These are phyloP conservation scores for Diddensiella caesifluorescens DNA, from an alignment of 805 yeast species.

Conservation along the genomic window DNA sequence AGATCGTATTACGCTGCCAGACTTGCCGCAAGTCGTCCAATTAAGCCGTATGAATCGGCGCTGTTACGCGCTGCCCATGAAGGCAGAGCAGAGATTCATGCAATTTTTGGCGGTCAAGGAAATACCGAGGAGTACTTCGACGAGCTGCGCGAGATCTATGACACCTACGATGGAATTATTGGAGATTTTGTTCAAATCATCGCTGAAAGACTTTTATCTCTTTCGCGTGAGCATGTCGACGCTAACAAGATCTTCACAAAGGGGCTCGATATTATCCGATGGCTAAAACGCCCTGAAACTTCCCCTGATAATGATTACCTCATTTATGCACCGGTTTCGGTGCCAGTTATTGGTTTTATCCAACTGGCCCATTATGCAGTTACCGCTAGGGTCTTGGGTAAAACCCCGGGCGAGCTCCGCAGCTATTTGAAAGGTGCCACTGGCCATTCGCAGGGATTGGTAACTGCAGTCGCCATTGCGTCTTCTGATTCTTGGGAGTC, in stretches of 20 bases:
- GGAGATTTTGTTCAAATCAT: conserved; percentile 65
- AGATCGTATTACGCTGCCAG: conserved; percentile 70
- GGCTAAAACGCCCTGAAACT: conserved; percentile 80
- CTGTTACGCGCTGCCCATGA: conserved; percentile 59
- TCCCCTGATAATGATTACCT: conserved; percentile 89
- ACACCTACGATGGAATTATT: conserved; percentile 69
- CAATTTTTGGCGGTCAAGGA: conserved; percentile 99
- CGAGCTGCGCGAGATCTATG: conserved; percentile 82
- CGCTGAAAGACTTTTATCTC: conserved; percentile 59
- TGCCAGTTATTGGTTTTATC: conserved; percentile 95
- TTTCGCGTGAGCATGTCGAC: conserved; percentile 66
- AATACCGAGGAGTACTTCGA: conserved; percentile 96
- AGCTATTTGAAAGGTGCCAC: conserved; percentile 45
- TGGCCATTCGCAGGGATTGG: conserved; percentile 51
- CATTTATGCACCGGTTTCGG: conserved; percentile 85
- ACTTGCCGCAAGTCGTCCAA: conserved; percentile 44
- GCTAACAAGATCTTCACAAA: conserved; percentile 87
- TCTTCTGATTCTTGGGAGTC: conserved; percentile 78
- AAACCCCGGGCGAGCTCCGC: conserved; percentile 85
- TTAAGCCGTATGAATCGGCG: conserved; percentile 48
- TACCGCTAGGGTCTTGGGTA: conserved; percentile 76
- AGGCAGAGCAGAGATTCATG: conserved; percentile 58
- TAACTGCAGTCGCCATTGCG: conserved; percentile 89
- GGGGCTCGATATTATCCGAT: conserved; percentile 80
- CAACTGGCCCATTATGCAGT: conserved; percentile 91